Evolutionary conservation across 1,139 yeast species (phyloP).

Genomic region (Candida sanyaensis): DNA sequence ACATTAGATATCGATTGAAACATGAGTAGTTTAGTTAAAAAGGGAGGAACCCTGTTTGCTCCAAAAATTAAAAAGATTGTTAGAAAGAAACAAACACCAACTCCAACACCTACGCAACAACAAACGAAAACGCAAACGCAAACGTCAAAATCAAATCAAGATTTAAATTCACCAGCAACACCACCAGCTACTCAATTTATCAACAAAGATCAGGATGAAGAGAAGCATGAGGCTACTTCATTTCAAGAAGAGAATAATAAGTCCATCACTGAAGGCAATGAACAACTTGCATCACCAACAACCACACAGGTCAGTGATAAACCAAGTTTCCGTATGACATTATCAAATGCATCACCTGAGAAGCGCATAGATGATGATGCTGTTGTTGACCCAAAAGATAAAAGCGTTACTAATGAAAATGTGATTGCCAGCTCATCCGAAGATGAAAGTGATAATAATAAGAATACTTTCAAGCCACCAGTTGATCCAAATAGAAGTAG

Average conservation of each 20-base stretch:
- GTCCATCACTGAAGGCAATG: background rate
- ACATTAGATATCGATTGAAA: conserved; percentile 1
- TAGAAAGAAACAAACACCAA: conserved; percentile 20
- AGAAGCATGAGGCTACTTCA: background rate
- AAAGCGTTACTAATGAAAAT: conserved; percentile 6
- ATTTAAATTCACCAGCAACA: conserved; percentile 15
- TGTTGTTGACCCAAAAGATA: conserved; percentile 34
- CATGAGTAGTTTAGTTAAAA: conserved; percentile 55
- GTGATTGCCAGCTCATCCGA: conserved; percentile 13
- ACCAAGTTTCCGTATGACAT: conserved; percentile 7
- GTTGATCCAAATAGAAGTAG: conserved; percentile 18
- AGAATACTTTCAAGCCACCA: conserved; percentile 34
- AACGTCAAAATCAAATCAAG: conserved; percentile 22
- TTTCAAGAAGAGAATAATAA: background rate
- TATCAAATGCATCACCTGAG: conserved; percentile 6
- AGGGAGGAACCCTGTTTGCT: conserved; percentile 38
- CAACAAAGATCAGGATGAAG: conserved; percentile 1
- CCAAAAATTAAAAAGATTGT: conserved; percentile 36
- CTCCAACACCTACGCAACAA: conserved; percentile 15
- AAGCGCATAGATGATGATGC: conserved; percentile 18
- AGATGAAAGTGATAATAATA: conserved; percentile 18
- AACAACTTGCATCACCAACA: conserved; percentile 6
- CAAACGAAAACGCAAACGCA: conserved; percentile 12
- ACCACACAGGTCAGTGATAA: conserved; percentile 4
- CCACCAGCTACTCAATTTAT: conserved; percentile 15